A percentile compares a stretch with the other conserved stretches of the same genome.
Conservation (phyloP, 1,284 basidiomycete species). For the Volvariella volvacea region DNA sequence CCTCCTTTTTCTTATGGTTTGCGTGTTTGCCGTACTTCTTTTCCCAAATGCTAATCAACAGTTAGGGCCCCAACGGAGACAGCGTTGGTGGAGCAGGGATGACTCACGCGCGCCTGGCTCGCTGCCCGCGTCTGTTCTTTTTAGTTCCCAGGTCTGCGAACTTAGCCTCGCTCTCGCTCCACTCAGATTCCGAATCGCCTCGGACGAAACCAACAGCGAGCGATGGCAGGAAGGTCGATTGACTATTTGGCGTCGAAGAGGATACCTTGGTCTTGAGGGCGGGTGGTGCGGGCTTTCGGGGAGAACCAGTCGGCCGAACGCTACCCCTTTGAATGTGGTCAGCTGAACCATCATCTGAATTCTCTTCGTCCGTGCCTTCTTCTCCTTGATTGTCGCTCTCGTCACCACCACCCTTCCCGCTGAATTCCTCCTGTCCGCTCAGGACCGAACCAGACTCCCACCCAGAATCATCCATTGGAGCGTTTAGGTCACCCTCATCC, state of each 20-base stretch:
- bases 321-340: conserved; percentile 5
- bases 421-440: neutral
- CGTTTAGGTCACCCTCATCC: conserved; percentile 15
- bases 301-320: conserved; percentile 2
- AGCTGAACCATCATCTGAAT: conserved; percentile 12
- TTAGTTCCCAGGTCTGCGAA: conserved; percentile 48
- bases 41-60: conserved; percentile 82
- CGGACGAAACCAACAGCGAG: conserved; percentile 80
- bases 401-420: conserved; percentile 21
- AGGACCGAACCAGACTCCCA: conserved; percentile 56
- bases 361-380: conserved; percentile 14
- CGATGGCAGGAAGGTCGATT: conserved; percentile 83
- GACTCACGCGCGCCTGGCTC: conserved; percentile 86
- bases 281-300: conserved; percentile 6
- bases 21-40: conserved; percentile 91
- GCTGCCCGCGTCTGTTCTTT: conserved; percentile 90
- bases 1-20: conserved; percentile 79
- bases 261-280: conserved; percentile 14
- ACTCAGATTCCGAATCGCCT: conserved; percentile 77
- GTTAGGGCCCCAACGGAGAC: conserved; percentile 8
- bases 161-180: conserved; percentile 61
- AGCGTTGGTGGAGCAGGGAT: neutral
- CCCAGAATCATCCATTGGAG: conserved; percentile 33
- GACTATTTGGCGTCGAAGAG: conserved; percentile 15
- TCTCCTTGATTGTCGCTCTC: conserved; percentile 20